A percentile compares a stretch with the other conserved stretches of the same genome.
phyloP scores from a whole-genome alignment of 176 grass and related monocot genomes.

The Chrysopogon serrulatus region DNA sequence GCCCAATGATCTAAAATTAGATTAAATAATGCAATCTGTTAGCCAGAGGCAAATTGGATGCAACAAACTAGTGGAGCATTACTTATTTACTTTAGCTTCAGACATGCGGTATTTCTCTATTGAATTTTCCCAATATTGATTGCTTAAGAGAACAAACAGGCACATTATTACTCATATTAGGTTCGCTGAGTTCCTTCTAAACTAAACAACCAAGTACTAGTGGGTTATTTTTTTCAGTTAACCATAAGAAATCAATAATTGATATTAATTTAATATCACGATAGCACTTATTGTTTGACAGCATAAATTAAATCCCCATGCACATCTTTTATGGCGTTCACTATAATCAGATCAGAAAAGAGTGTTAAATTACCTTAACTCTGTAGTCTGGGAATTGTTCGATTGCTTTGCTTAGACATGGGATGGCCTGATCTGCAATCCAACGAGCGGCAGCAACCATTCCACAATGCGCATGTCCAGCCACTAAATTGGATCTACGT shows the following conservation, averaged over 20 bases:
- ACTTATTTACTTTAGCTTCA: not conserved
- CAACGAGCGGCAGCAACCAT: conserved; percentile 82
- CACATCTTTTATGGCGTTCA: not conserved
- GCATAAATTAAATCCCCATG: not conserved
- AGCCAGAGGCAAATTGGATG: not conserved
- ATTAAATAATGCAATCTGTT: conserved; percentile 11
- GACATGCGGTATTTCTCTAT: not conserved
- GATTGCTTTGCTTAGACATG: conserved; percentile 49
- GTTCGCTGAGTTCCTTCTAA: not conserved
- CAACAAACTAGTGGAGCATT: not conserved
- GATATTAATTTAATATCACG: not conserved
- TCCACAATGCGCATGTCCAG: conserved; percentile 70
- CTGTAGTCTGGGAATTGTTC: conserved; percentile 50
- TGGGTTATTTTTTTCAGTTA: not conserved
- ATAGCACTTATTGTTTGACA: not conserved
- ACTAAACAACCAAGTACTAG: not conserved
- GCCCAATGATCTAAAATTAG: conserved; percentile 74
- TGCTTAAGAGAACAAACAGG: not conserved
- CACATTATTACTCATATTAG: not conserved
- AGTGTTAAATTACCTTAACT: conserved; percentile 50
- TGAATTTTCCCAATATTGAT: not conserved
- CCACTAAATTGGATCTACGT: conserved; percentile 30
- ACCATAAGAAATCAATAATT: not conserved
- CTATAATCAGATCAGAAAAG: not conserved
- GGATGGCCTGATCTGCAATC: conserved; percentile 64